These are phyloP conservation scores for Histomonas meleagridis DNA, from an alignment of 208 protist genomes.

Conservation along the genomic window DNA sequence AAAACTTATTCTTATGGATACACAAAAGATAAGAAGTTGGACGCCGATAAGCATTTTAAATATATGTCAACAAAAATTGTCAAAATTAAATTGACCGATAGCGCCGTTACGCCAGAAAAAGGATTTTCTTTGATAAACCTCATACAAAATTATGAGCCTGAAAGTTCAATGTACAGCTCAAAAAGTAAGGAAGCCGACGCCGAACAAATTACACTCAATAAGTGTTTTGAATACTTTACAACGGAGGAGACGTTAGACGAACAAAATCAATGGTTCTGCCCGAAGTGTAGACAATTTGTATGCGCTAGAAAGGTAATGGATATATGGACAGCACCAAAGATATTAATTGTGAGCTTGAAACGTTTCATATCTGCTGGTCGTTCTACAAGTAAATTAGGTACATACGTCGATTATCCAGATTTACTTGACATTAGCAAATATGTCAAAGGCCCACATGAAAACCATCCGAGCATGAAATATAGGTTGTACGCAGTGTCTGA, in stretches of 20 bases:
- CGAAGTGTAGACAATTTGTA: not conserved
- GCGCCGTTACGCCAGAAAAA: no score
- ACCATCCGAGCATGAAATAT: not conserved
- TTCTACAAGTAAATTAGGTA: not conserved
- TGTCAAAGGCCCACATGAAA: not conserved
- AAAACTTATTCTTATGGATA: no score
- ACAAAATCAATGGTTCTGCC: conserved; percentile 12
- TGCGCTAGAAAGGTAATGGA: conserved; percentile 48
- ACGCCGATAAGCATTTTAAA: no score
- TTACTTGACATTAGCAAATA: not conserved
- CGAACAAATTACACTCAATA: not conserved
- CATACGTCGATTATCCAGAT: not conserved
- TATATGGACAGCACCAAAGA: conserved; percentile 49
- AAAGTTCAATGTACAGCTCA: not conserved
- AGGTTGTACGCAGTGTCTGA: not conserved
- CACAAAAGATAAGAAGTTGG: no score
- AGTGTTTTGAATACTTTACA: not conserved
- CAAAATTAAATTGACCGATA: no score
- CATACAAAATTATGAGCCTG: no score
- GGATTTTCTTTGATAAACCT: no score
- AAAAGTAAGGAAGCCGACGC: not conserved
- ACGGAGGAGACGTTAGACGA: not conserved
- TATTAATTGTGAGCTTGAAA: conserved; percentile 53
- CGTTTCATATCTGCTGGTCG: conserved; percentile 39
- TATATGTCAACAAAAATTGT: no score